phyloP scores from a whole-genome alignment of 768 basidiomycete genomes.

The Multifurca ochricompacta region DNA sequence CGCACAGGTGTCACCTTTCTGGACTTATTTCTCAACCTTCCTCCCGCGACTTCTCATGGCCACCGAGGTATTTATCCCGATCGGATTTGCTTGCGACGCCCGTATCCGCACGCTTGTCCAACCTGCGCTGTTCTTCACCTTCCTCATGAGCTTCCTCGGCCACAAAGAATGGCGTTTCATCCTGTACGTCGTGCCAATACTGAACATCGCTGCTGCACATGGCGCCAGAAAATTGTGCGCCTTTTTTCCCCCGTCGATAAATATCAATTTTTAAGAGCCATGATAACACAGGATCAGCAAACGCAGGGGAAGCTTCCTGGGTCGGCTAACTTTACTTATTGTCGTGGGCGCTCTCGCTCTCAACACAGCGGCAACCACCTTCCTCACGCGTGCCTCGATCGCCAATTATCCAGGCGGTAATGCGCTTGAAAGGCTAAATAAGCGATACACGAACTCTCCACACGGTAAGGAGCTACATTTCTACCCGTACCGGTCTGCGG shows the following conservation, averaged over 20 bases:
- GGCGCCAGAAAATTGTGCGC: conserved; percentile 60
- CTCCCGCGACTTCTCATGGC: conserved; percentile 76
- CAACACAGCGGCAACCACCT: conserved; percentile 46
- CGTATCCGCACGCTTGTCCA: conserved; percentile 44
- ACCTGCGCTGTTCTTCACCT: conserved; percentile 47
- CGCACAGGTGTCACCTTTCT: conserved; percentile 57
- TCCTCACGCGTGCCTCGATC: conserved; percentile 52
- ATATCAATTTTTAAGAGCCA: background rate
- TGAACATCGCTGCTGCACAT: conserved; percentile 74
- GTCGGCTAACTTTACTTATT: conserved; percentile 38
- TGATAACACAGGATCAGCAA: conserved; percentile 34
- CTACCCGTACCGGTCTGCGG: background rate
- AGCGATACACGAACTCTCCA: conserved; percentile 31
- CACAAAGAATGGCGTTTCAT: conserved; percentile 99
- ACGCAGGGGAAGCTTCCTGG: conserved; percentile 41
- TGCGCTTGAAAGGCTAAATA: conserved; percentile 59
- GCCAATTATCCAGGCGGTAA: conserved; percentile 87
- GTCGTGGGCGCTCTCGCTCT: conserved; percentile 40
- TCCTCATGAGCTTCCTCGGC: conserved; percentile 61
- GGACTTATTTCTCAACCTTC: conserved; percentile 54
- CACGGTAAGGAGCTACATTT: conserved; percentile 25
- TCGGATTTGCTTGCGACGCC: conserved; percentile 43
- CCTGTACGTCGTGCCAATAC: conserved; percentile 72
- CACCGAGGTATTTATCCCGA: conserved; percentile 49
- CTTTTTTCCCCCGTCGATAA: background rate